A percentile compares a stretch with the other conserved stretches of the same genome.
These are phyloP conservation scores for Camellia oleifera DNA, from an alignment of 179 eudicot species.

Conservation along the genomic window DNA sequence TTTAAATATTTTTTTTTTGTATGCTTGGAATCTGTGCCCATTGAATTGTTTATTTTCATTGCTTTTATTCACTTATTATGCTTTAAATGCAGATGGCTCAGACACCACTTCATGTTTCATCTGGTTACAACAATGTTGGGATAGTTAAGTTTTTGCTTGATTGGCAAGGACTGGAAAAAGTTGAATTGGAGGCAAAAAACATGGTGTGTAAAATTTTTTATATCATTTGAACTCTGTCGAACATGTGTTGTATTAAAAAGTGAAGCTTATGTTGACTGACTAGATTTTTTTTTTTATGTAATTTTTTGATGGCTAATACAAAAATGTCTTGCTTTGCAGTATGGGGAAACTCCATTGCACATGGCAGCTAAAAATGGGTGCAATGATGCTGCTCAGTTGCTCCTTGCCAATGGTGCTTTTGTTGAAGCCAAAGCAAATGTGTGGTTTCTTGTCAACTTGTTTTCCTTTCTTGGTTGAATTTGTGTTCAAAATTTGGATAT, in stretches of 20 bases:
- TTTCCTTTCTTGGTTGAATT: neutral
- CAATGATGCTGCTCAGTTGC: slow-evolving; percentile 78
- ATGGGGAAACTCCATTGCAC: slow-evolving; percentile 98
- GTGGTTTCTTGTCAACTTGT: slow-evolving; percentile 10
- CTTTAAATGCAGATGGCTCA: slow-evolving; percentile 63
- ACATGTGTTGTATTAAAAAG: neutral
- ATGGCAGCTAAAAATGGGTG: slow-evolving; percentile 99
- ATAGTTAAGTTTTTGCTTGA: slow-evolving; percentile 47
- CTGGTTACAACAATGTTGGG: slow-evolving; percentile 80
- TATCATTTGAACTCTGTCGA: neutral
- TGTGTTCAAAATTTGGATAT: neutral
- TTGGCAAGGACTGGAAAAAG: slow-evolving; percentile 63
- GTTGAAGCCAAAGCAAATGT: slow-evolving; percentile 96
- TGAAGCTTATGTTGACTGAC: slow-evolving; percentile 6
- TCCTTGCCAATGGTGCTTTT: slow-evolving; percentile 85
- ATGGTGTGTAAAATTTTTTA: slow-evolving; percentile 54
- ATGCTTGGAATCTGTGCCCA: neutral
- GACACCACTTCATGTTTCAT: slow-evolving; percentile 90
- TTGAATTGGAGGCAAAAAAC: slow-evolving; percentile 88
- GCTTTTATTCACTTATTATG: neutral
- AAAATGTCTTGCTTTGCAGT: slow-evolving; percentile 41
- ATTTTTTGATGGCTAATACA: neutral
- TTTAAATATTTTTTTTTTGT: no score
- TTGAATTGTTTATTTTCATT: neutral
- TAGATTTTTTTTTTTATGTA: neutral